Conservation (phyloP, 164 flowering plant species). For the Brasenia schreberi region DNA sequence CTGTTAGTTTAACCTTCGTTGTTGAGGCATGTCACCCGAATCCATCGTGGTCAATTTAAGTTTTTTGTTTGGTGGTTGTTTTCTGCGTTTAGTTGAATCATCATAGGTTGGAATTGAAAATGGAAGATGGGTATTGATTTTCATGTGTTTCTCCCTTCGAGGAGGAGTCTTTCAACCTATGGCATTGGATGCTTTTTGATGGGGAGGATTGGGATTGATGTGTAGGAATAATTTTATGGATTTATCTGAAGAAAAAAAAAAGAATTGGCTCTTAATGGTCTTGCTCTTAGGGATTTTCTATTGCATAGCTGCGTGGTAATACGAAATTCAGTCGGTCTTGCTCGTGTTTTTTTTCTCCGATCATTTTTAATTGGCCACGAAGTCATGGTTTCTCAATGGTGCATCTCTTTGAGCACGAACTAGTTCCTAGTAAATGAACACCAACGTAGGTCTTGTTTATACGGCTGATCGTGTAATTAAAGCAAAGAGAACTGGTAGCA, state of each 20-base stretch:
- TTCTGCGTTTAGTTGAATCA: background rate
- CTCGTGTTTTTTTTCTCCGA: background rate
- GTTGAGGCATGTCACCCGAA: background rate
- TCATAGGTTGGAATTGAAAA: background rate
- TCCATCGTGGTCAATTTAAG: background rate
- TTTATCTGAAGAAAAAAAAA: too few species aligned
- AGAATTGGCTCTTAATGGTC: background rate
- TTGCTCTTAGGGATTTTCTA: background rate
- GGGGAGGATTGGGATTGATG: background rate
- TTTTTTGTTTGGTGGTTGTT: background rate
- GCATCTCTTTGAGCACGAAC: background rate
- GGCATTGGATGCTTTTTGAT: background rate
- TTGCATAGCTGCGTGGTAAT: background rate
- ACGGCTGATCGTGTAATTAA: too few species aligned
- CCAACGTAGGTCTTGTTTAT: too few species aligned
- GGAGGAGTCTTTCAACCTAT: background rate
- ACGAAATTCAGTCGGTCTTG: background rate
- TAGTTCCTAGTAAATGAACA: too few species aligned
- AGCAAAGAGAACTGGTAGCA: too few species aligned
- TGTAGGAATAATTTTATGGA: background rate
- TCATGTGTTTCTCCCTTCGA: background rate
- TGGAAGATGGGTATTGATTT: background rate
- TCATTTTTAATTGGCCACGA: background rate
- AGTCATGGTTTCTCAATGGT: background rate
- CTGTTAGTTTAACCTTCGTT: background rate